Base-by-base conservation (phyloP, 2,329 filamentous ascomycete species). In the Didymellaceae sp. region DNA sequence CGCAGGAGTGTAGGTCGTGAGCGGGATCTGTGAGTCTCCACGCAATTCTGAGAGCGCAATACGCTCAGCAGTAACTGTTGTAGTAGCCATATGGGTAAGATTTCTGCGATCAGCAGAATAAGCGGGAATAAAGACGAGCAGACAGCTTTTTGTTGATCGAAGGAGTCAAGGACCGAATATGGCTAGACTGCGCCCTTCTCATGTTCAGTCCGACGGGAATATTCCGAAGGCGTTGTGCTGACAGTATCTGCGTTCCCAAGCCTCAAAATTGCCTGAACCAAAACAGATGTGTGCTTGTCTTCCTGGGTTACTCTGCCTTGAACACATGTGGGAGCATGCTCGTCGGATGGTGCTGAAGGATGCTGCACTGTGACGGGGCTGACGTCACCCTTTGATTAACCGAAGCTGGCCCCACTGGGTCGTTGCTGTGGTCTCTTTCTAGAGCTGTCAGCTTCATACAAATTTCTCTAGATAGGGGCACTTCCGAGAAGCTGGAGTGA, bases 31-130 rank as follows among this genome's bases (percentile, higher is more conserved):
- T 14, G 43, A 45, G 6, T 34, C 35, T 18, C 17, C 37, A 22
- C 18, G 42, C 20, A 60, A 42, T 14, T 31, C 8, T 3, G 55
- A 43, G 21, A 59, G 45, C 44, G 57, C 60, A 25, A 56, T 47
- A 17, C 37, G 44, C 22, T 59, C 56, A 45, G 58, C 43, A 2
- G 47, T 55, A 6, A 46, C 44, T 5, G 35, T 40, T 7, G 52
- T 55, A 2, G 50, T 54, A 4, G 58, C 50, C 47, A 45, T 50
- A 8, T 18, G 1, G 8, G 35, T 6, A 22, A 10, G 6, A 7
- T 0, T n/a, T 18, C 7, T 14, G 31, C 2, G 16, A 16, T 31
- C 18, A 21, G 11, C 31, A 11, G n/a, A 18, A 7, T 3, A 6
- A 17, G 4, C 14, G 1, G 6, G 6, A 21, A 42, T 1, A 20